phyloP scores from a whole-genome alignment of 345 rosid genomes.

The Populus pruinosa region DNA sequence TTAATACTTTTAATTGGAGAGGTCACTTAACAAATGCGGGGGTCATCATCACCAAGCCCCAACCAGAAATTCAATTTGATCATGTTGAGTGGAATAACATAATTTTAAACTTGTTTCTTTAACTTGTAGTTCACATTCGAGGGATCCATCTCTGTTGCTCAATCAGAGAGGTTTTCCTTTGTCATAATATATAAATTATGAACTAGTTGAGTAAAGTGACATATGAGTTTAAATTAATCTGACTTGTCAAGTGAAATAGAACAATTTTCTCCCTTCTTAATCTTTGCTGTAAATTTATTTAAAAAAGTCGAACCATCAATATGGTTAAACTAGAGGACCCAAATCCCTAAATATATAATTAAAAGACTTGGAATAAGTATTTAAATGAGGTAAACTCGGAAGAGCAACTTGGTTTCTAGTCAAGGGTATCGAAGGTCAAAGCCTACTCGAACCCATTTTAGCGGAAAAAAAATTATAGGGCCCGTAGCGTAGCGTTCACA shows the following conservation, averaged over 20 bases:
- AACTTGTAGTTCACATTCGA: not conserved
- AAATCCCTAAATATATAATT: too few species aligned
- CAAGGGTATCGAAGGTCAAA: too few species aligned
- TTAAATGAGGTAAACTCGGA: not conserved
- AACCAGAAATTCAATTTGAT: not conserved
- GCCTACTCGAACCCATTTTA: too few species aligned
- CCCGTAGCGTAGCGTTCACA: too few species aligned
- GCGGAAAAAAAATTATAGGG: too few species aligned
- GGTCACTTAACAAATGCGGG: not conserved
- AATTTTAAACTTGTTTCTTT: too few species aligned
- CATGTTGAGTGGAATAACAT: not conserved
- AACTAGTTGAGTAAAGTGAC: not conserved
- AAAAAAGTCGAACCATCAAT: not conserved
- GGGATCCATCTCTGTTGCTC: not conserved
- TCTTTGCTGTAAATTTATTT: too few species aligned
- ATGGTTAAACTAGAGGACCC: not conserved
- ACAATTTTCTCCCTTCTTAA: not conserved
- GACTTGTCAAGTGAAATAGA: not conserved
- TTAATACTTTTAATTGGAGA: too few species aligned
- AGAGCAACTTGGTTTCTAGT: too few species aligned
- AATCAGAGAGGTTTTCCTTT: not conserved
- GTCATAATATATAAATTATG: too few species aligned
- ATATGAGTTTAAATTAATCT: not conserved
- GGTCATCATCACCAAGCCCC: not conserved
- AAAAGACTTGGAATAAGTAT: not conserved